Conservation (phyloP, 495 filamentous ascomycete genomes). For the Penicillium roqueforti region DNA sequence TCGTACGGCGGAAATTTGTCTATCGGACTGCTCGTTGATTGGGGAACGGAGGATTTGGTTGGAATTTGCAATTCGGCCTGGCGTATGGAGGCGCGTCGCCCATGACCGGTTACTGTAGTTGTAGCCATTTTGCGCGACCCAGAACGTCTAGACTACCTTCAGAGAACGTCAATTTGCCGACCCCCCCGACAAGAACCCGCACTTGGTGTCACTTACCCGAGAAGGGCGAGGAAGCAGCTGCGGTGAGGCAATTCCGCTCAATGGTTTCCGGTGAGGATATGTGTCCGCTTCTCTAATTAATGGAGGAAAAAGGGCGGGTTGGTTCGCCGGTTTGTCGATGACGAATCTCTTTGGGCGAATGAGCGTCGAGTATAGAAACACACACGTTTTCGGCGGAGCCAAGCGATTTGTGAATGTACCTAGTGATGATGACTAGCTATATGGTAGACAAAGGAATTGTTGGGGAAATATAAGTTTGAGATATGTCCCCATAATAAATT, state of each 20-base stretch:
- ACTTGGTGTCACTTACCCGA: slow-evolving; percentile 9
- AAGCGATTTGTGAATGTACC: background rate
- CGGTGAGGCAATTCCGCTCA: background rate
- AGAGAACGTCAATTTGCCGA: slow-evolving; percentile 4
- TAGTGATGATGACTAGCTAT: background rate
- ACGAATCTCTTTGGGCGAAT: slow-evolving; percentile 38
- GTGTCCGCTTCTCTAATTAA: background rate
- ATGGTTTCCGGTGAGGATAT: background rate
- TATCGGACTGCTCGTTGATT: slow-evolving; percentile 37
- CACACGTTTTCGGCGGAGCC: slow-evolving; percentile 16
- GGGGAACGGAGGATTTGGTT: slow-evolving; percentile 25
- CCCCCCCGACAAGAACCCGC: background rate
- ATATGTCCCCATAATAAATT: background rate
- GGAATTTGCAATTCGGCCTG: slow-evolving; percentile 38
- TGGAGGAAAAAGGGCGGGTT: slow-evolving; percentile 1
- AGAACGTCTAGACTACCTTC: background rate
- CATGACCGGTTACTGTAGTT: slow-evolving; percentile 43
- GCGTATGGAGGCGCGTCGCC: slow-evolving; percentile 42
- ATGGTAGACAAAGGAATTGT: background rate
- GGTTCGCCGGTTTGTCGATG: slow-evolving; percentile 24
- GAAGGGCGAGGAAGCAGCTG: slow-evolving; percentile 1
- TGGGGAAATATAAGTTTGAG: background rate
- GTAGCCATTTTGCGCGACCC: slow-evolving; percentile 35
- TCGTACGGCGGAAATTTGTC: slow-evolving; percentile 45
- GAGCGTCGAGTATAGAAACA: slow-evolving; percentile 22